Conservation (phyloP, 2,329 filamentous ascomycete genomes). For the Xylariomycetidae sp. region DNA sequence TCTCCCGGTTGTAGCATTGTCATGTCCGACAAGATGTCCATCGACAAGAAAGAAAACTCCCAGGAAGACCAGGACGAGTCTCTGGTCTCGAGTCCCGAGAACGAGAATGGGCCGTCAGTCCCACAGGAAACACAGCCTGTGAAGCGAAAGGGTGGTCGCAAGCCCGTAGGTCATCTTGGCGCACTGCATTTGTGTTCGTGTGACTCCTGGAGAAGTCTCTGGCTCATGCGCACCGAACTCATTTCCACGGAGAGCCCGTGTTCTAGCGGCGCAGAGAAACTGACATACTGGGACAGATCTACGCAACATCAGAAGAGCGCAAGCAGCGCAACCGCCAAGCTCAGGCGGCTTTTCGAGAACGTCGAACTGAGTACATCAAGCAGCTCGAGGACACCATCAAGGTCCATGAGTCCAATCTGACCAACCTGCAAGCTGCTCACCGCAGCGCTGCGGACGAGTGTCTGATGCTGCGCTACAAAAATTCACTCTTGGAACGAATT, state of each 20-base stretch:
- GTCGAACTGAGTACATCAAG: conserved; percentile 98
- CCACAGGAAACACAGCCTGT: conserved; percentile 58
- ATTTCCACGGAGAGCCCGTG: too few relatives aligned
- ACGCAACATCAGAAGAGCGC: conserved; percentile 96
- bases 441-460: conserved; percentile 94
- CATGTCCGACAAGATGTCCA: conserved; percentile 64
- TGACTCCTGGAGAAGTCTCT: not conserved
- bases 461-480: conserved; percentile 97
- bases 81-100: conserved; percentile 53
- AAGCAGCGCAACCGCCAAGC: conserved; percentile 97
- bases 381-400: conserved; percentile 97
- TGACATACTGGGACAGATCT: conserved; percentile 58
- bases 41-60: conserved; percentile 52
- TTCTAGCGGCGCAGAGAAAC: conserved; percentile 3
- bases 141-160: conserved; percentile 95
- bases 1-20: conserved; percentile 33
- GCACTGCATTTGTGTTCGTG: not conserved
- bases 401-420: conserved; percentile 89
- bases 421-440: conserved; percentile 89
- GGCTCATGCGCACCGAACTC: too few relatives aligned
- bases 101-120: conserved; percentile 46
- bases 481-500: conserved; percentile 90
- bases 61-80: conserved; percentile 59
- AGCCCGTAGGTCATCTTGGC: conserved; percentile 63
- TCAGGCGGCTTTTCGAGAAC: conserved; percentile 93